These are phyloP conservation scores for Pezicula rhizophila DNA, from an alignment of 2,329 filamentous ascomycete species.

Conservation along the genomic window DNA sequence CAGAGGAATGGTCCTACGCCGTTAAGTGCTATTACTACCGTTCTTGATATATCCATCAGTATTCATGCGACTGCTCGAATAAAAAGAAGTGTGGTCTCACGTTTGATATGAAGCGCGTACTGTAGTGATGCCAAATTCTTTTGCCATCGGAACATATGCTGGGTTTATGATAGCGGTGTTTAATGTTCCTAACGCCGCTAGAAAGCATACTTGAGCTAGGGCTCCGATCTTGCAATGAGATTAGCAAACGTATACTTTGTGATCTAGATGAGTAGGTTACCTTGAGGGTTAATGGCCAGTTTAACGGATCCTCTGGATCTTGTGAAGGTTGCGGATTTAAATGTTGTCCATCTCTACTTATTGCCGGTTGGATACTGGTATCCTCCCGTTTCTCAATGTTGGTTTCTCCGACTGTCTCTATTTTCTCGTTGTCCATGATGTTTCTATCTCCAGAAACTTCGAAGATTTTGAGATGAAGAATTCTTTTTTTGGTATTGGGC, in stretches of 20 bases:
- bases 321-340: conserved; percentile 8
- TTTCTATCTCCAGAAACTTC: too few relatives aligned
- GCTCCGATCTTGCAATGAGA: conserved; percentile 13
- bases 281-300: conserved; percentile 21
- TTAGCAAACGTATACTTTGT: background rate
- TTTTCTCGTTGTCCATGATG: too few relatives aligned
- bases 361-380: too few relatives aligned
- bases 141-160: conserved; percentile 17
- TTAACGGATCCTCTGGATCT: conserved; percentile 19
- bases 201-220: conserved; percentile 21
- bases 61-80: too few relatives aligned
- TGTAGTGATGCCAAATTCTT: conserved; percentile 17
- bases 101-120: conserved; percentile 20
- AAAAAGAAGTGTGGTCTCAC: too few relatives aligned
- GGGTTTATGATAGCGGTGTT: conserved; percentile 23
- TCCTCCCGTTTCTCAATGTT: too few relatives aligned
- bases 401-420: too few relatives aligned
- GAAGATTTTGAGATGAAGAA: too few relatives aligned
- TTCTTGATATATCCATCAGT: conserved; percentile 1
- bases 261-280: conserved; percentile 1
- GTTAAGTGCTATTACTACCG: conserved; percentile 24
- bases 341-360: too few relatives aligned
- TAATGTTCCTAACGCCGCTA: conserved; percentile 22
- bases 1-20: conserved; percentile 13
- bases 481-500: too few relatives aligned